Evolutionary conservation across 2,329 filamentous ascomycete genomes (phyloP).

Genomic region (Nigrospora oryzae): DNA sequence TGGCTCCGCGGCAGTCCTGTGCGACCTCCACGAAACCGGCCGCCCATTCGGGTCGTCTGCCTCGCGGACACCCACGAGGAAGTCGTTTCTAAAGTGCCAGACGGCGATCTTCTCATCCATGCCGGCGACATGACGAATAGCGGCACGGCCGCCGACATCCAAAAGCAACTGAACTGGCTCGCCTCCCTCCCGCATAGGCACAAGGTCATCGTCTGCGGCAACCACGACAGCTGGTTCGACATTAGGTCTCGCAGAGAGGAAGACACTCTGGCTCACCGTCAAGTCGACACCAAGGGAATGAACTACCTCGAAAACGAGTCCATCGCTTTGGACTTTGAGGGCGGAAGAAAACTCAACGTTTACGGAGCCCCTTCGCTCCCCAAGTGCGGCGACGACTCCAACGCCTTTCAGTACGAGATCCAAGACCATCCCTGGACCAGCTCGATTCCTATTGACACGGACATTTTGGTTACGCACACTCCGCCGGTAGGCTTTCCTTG

Average conservation of each 20-base stretch:
- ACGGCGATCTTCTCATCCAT: constrained; percentile 81
- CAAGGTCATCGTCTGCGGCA: constrained; percentile 78
- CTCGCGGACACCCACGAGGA: constrained; percentile 82
- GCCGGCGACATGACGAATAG: constrained; percentile 75
- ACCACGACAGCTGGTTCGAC: constrained; percentile 86
- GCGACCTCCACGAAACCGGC: constrained; percentile 42
- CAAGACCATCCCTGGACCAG: constrained; percentile 62
- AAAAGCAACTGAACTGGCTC: constrained; percentile 80
- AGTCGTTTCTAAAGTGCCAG: constrained; percentile 50
- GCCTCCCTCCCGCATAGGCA: constrained; percentile 62
- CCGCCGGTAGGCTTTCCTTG: constrained; percentile 49
- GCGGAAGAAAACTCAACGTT: constrained; percentile 54
- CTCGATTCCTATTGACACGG: constrained; percentile 61
- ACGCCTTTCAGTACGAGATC: constrained; percentile 70
- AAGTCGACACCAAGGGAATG: constrained; percentile 58
- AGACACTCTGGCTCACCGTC: constrained; percentile 42
- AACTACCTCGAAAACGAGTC: constrained; percentile 68
- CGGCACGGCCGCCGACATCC: constrained; percentile 66
- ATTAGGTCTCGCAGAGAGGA: constrained; percentile 46
- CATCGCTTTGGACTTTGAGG: constrained; percentile 54
- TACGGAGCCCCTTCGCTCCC: constrained; percentile 81
- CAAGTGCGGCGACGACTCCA: constrained; percentile 58
- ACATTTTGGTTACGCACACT: constrained; percentile 74
- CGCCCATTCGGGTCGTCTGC: constrained; percentile 69
- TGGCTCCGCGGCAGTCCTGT: constrained; percentile 60